phyloP scores from a whole-genome alignment of 2,329 filamentous ascomycete species.

The Fusarium mexicanum region DNA sequence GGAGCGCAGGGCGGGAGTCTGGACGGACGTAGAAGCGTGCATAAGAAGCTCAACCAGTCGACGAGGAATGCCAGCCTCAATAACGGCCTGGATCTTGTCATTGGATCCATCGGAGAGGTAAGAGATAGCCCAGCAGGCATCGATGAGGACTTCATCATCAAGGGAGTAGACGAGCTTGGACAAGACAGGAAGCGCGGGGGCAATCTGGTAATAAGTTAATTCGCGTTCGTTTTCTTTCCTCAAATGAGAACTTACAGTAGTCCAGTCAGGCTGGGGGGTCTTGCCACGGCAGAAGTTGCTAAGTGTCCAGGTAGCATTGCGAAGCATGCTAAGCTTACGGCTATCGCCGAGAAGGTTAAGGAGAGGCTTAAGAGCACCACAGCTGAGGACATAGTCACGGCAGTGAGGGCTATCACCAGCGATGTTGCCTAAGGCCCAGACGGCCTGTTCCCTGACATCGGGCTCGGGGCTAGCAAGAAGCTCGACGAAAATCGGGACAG shows the following conservation, averaged over 20 bases:
- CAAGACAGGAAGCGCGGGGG: slow-evolving; percentile 92
- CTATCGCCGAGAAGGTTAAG: slow-evolving; percentile 92
- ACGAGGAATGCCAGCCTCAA: slow-evolving; percentile 96
- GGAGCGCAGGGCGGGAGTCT: slow-evolving; percentile 95
- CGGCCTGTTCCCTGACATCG: slow-evolving; percentile 96
- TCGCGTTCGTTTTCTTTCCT: neutral
- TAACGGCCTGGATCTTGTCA: slow-evolving; percentile 99
- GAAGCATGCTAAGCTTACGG: slow-evolving; percentile 98
- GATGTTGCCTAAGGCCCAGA: slow-evolving; percentile 99
- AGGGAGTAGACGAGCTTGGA: slow-evolving; percentile 98
- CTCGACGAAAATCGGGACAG: slow-evolving; percentile 98
- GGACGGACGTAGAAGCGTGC: slow-evolving; percentile 97
- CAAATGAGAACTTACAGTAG: slow-evolving; percentile 72
- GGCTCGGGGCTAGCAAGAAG: slow-evolving; percentile 94
- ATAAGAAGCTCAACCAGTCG: slow-evolving; percentile 96
- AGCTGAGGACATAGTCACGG: slow-evolving; percentile 94
- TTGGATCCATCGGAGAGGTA: slow-evolving; percentile 98
- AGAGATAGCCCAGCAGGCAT: slow-evolving; percentile 99
- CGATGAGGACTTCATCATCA: slow-evolving; percentile 97
- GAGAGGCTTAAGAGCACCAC: slow-evolving; percentile 89
- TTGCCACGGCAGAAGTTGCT: slow-evolving; percentile 99
- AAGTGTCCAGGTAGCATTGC: slow-evolving; percentile 98
- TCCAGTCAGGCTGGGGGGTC: slow-evolving; percentile 98
- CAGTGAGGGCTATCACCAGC: slow-evolving; percentile 97
- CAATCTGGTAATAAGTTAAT: slow-evolving; percentile 69